Percentiles rank a stretch among this genome's conserved stretches.
These are phyloP conservation scores for Cylindrotheca closterium DNA, from an alignment of 108 stramenopile species.

Conservation along the genomic window DNA sequence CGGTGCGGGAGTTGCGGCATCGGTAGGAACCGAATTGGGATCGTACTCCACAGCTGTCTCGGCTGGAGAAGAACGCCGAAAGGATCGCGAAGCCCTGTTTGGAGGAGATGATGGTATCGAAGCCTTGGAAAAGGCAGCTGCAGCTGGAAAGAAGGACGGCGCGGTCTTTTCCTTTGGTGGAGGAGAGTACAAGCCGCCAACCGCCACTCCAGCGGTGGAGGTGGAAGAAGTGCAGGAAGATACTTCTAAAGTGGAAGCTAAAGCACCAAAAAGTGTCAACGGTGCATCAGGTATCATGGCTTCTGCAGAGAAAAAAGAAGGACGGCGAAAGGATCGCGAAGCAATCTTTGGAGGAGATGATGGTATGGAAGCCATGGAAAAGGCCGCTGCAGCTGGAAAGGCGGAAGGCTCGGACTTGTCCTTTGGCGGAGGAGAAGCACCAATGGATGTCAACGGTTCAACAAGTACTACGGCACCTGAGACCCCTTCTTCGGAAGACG, in stretches of 20 bases:
- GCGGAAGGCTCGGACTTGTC: background rate
- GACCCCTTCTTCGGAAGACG: background rate
- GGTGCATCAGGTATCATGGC: background rate
- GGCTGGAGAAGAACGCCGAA: constrained; percentile 63
- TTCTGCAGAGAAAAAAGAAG: background rate
- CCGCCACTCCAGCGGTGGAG: background rate
- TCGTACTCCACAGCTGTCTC: constrained; percentile 79
- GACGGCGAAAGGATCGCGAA: too few species aligned
- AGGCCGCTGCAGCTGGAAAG: background rate
- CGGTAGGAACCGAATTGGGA: constrained; percentile 85
- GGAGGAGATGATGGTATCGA: constrained; percentile 34
- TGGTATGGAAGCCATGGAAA: background rate
- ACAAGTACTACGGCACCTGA: constrained; percentile 1
- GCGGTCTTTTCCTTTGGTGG: constrained; percentile 34
- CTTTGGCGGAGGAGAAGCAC: background rate
- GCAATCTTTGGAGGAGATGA: background rate
- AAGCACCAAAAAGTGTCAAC: background rate
- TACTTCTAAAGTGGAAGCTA: background rate
- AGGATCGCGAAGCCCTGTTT: constrained; percentile 60
- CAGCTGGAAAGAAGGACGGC: constrained; percentile 60
- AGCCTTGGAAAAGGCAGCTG: constrained; percentile 68
- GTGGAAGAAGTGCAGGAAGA: background rate
- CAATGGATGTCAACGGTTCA: too few species aligned
- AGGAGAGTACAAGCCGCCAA: background rate
- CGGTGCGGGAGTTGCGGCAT: constrained; percentile 59